Evolutionary conservation across 169 alveolate species (phyloP).

Genomic region (Plasmodium inui): DNA sequence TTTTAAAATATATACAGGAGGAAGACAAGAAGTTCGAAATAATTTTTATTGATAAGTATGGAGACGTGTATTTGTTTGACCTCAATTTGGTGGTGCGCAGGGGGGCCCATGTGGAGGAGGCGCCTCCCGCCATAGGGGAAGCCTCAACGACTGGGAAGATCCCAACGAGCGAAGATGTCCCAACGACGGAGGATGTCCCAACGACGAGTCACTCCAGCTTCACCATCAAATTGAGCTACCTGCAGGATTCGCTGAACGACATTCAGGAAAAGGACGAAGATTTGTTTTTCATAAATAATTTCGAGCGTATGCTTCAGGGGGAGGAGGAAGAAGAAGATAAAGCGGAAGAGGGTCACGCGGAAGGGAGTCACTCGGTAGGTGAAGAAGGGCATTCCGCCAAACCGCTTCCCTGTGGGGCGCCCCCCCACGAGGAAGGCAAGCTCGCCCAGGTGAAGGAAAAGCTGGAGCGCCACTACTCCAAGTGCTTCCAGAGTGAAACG

Average conservation of each 20-base stretch:
- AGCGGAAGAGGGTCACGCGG: neutral
- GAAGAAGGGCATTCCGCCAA: neutral
- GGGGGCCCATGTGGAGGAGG: neutral
- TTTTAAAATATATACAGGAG: constrained; percentile 14
- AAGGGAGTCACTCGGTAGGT: neutral
- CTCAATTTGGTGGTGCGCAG: neutral
- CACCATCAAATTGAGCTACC: constrained; percentile 12
- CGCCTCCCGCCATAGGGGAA: neutral
- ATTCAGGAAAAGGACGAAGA: constrained; percentile 63
- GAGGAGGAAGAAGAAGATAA: neutral
- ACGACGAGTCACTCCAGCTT: neutral
- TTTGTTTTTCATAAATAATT: constrained; percentile 68
- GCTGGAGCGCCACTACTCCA: constrained; percentile 22
- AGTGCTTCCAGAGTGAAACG: constrained; percentile 34
- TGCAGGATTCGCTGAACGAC: constrained; percentile 51
- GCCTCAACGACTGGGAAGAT: neutral
- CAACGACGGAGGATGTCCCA: neutral
- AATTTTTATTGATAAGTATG: constrained; percentile 56
- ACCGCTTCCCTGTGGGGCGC: neutral
- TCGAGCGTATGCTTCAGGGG: constrained; percentile 10
- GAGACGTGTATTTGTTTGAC: constrained; percentile 43
- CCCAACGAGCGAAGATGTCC: too few species aligned
- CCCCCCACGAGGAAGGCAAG: neutral
- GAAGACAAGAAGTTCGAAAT: constrained; percentile 31
- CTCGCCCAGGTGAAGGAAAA: constrained; percentile 27